phyloP scores from a whole-genome alignment of 768 basidiomycete genomes.

The Agaricus blazei region DNA sequence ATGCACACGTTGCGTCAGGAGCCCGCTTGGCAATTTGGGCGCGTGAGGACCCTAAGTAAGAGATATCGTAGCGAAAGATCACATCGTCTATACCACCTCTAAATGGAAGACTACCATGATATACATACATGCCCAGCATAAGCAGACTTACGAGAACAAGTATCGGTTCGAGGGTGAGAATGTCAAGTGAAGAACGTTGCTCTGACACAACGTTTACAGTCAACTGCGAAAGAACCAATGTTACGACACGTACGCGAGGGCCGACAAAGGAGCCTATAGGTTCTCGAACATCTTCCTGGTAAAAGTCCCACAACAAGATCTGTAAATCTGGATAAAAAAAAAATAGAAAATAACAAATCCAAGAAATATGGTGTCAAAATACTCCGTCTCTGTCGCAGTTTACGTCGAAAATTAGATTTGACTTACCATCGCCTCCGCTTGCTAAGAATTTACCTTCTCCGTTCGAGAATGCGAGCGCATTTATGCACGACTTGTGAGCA shows the following conservation, averaged over 20 bases:
- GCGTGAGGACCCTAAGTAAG: constrained; percentile 25
- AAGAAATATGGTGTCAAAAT: not conserved
- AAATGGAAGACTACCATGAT: not conserved
- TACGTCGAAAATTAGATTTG: not conserved
- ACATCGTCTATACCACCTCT: constrained; percentile 54
- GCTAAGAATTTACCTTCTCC: constrained; percentile 57
- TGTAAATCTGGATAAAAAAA: constrained; percentile 36
- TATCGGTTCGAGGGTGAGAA: constrained; percentile 66
- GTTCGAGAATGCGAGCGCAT: constrained; percentile 58
- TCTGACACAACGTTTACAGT: constrained; percentile 29
- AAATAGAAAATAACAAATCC: not conserved
- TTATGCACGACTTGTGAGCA: constrained; percentile 61
- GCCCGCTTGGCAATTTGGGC: constrained; percentile 12
- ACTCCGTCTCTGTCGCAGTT: not conserved
- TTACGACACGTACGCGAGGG: constrained; percentile 31
- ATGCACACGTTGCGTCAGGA: constrained; percentile 12
- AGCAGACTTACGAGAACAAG: constrained; percentile 54
- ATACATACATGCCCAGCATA: constrained; percentile 12
- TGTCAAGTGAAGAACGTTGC: constrained; percentile 64
- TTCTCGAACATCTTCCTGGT: constrained; percentile 46
- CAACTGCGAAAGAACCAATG: not conserved
- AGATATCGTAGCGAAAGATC: constrained; percentile 51
- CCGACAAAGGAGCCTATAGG: constrained; percentile 42
- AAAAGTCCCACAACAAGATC: constrained; percentile 62
- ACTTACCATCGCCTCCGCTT: constrained; percentile 65